These are phyloP conservation scores for Cryptomeria japonica DNA, from an alignment of 75 land plant genomes.

Conservation along the genomic window DNA sequence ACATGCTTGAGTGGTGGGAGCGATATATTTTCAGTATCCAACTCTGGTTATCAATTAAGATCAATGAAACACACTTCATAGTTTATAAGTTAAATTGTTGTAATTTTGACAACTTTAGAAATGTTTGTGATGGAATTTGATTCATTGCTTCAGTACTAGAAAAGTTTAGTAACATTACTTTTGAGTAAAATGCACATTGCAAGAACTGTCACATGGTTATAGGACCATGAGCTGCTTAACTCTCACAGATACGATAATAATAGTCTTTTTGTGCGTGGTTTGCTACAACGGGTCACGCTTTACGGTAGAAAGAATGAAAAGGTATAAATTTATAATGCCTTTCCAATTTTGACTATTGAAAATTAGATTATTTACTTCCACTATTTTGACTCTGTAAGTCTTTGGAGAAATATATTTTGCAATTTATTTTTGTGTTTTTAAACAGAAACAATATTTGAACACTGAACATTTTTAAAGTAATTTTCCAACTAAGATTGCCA, in stretches of 20 bases:
- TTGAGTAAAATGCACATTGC: too few relatives aligned
- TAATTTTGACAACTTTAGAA: neutral
- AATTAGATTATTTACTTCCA: neutral
- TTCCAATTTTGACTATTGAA: neutral
- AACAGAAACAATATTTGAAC: neutral
- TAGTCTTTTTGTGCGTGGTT: conserved; percentile 8
- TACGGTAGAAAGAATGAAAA: conserved; percentile 1
- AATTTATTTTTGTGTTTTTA: neutral
- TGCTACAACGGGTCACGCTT: conserved; percentile 16
- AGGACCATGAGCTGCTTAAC: neutral
- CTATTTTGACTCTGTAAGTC: neutral
- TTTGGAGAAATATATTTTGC: neutral
- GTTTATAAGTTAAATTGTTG: neutral
- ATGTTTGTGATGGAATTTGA: neutral
- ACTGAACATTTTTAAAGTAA: neutral
- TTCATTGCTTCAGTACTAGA: neutral
- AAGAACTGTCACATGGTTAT: neutral
- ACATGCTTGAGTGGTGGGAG: conserved; percentile 80
- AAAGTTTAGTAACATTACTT: neutral
- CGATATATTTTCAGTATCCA: conserved; percentile 59
- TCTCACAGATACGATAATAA: conserved; percentile 3
- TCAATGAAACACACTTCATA: neutral
- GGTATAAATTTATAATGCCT: neutral
- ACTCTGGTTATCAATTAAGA: neutral
- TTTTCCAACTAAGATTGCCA: neutral